These are phyloP conservation scores for Capsicum chinense DNA, from an alignment of 257 asterid genomes.

Conservation along the genomic window DNA sequence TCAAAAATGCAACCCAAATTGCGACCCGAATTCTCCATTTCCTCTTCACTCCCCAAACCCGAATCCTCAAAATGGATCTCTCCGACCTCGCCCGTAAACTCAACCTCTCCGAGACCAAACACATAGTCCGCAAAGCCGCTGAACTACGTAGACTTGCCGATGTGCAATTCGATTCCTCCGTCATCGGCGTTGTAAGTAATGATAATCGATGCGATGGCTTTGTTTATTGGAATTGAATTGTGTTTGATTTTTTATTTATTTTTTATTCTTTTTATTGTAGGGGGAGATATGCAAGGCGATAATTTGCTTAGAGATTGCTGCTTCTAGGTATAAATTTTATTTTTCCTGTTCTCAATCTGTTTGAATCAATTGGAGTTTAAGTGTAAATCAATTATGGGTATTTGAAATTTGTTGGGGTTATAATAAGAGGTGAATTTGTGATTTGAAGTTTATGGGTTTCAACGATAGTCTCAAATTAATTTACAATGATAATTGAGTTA, in stretches of 20 bases:
- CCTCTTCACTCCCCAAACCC: not conserved
- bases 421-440: too few species aligned
- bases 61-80: constrained; percentile 57
- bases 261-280: constrained; percentile 36
- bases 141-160: constrained; percentile 97
- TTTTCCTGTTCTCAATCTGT: not conserved
- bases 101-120: constrained; percentile 65
- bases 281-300: constrained; percentile 98
- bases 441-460: too few species aligned
- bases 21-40: not conserved
- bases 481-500: too few species aligned
- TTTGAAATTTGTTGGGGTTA: not conserved
- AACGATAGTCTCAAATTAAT: too few species aligned
- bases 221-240: not conserved
- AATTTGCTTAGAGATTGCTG: constrained; percentile 87
- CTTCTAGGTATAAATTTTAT: constrained; percentile 54
- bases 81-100: constrained; percentile 68
- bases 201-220: not conserved
- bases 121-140: constrained; percentile 73
- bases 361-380: not conserved
- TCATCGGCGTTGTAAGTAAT: constrained; percentile 76
- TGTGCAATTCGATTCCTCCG: constrained; percentile 81
- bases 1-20: not conserved
- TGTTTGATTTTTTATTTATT: not conserved
- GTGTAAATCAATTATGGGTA: not conserved